Evolutionary conservation across 31 red algal species (phyloP).

Genomic region (Asparagopsis taxiformis): DNA sequence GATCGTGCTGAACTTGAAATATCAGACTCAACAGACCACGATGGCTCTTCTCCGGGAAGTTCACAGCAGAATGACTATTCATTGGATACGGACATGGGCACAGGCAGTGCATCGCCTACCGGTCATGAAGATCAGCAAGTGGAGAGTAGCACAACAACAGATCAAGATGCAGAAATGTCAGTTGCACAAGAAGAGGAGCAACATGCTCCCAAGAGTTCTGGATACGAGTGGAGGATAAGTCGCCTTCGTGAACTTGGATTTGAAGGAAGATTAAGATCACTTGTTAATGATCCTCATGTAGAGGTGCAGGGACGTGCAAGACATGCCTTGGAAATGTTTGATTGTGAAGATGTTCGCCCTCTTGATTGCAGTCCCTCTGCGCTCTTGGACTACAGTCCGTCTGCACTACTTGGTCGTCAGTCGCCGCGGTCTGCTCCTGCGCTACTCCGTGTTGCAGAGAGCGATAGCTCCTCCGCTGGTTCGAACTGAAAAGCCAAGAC

Average conservation of each 20-base stretch:
- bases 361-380: constrained; percentile 49
- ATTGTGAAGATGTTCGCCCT: constrained; percentile 37
- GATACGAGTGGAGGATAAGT: constrained; percentile 68
- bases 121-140: not conserved
- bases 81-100: not conserved
- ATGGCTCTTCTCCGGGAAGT: no score
- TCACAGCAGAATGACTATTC: constrained; percentile 5
- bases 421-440: constrained; percentile 10
- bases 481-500: no score
- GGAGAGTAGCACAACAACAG: not conserved
- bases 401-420: not conserved
- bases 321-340: constrained; percentile 54
- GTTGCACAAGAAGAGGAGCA: not conserved
- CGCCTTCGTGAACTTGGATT: constrained; percentile 65
- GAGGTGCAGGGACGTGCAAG: constrained; percentile 68
- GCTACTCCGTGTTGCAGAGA: no score
- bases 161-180: not conserved
- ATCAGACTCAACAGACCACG: constrained; percentile 8
- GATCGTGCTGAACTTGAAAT: constrained; percentile 27
- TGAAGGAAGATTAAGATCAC: constrained; percentile 54
- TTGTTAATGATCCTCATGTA: constrained; percentile 59
- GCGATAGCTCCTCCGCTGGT: no score
- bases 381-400: constrained; percentile 23
- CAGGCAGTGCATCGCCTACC: not conserved
- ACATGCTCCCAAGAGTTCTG: constrained; percentile 19